phyloP scores from a whole-genome alignment of 2,329 filamentous ascomycete species.

The Lecanicillium sp. region DNA sequence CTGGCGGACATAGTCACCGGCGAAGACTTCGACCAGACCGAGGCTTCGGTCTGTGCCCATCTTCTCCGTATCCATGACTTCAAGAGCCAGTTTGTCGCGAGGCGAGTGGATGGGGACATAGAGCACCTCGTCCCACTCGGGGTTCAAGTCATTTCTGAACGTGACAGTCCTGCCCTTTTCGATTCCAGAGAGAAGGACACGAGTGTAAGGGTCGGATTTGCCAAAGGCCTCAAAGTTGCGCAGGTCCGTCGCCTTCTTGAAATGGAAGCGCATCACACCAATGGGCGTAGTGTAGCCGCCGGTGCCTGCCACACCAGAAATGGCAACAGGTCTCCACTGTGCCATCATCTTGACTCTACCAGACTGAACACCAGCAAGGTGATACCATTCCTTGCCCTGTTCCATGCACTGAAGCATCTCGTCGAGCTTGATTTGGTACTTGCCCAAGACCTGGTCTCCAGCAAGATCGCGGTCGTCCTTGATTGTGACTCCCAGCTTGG shows the following conservation, averaged over 20 bases:
- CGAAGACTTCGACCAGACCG: slow-evolving; percentile 69
- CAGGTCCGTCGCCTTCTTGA: slow-evolving; percentile 72
- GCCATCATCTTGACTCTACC: slow-evolving; percentile 86
- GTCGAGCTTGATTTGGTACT: slow-evolving; percentile 90
- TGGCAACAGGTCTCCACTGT: slow-evolving; percentile 90
- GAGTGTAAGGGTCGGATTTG: slow-evolving; percentile 92
- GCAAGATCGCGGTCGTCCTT: slow-evolving; percentile 90
- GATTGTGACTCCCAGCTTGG: slow-evolving; percentile 83
- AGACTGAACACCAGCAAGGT: slow-evolving; percentile 69
- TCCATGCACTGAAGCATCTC: slow-evolving; percentile 87
- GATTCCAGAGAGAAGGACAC: slow-evolving; percentile 81
- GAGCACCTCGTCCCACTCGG: slow-evolving; percentile 90
- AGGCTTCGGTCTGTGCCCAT: slow-evolving; percentile 85
- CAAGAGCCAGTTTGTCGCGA: slow-evolving; percentile 76
- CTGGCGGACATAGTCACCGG: slow-evolving; percentile 64
- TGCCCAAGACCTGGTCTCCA: slow-evolving; percentile 77
- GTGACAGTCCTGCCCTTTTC: slow-evolving; percentile 90
- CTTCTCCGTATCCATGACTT: slow-evolving; percentile 95
- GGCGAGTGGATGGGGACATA: slow-evolving; percentile 85
- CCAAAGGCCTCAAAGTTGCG: slow-evolving; percentile 92
- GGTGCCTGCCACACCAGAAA: slow-evolving; percentile 72
- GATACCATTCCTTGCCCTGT: slow-evolving; percentile 96
- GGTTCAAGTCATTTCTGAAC: slow-evolving; percentile 91
- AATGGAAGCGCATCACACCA: slow-evolving; percentile 90
- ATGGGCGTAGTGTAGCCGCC: slow-evolving; percentile 90